These are phyloP conservation scores for Taphrina deformans DNA, from an alignment of 1,139 yeast species.

Conservation along the genomic window DNA sequence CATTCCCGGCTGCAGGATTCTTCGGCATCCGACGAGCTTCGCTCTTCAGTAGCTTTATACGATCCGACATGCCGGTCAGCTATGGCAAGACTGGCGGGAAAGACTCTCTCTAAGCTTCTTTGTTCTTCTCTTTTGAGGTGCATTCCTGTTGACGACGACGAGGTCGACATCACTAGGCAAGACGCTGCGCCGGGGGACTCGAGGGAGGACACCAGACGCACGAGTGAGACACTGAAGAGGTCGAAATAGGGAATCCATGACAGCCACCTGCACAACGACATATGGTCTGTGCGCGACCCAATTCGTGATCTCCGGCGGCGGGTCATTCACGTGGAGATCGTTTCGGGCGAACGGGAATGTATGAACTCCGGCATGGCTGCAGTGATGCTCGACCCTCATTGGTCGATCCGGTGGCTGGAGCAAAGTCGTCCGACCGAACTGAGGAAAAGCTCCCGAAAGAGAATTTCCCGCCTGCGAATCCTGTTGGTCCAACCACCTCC, in stretches of 20 bases:
- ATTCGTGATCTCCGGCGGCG: background rate
- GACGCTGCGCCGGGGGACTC: background rate
- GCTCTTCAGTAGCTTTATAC: conserved; percentile 18
- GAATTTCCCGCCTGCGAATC: background rate
- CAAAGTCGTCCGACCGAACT: background rate
- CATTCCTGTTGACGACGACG: background rate
- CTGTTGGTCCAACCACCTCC: background rate
- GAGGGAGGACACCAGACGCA: background rate
- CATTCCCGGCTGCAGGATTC: background rate
- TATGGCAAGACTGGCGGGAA: background rate
- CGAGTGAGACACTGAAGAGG: conserved; percentile 10
- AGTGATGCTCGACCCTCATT: background rate
- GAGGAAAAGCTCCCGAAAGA: background rate
- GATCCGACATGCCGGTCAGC: conserved; percentile 21
- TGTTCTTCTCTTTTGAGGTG: background rate
- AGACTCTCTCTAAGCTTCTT: background rate
- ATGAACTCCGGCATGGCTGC: background rate
- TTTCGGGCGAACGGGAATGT: background rate
- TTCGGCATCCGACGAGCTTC: conserved; percentile 24
- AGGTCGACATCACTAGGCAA: background rate
- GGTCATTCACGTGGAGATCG: background rate
- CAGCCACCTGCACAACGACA: conserved; percentile 1
- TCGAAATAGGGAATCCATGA: conserved; percentile 5
- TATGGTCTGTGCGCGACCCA: background rate
- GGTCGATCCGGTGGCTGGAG: background rate